Base-by-base conservation (phyloP, 2,329 filamentous ascomycete species). In the Penicillium sp. region DNA sequence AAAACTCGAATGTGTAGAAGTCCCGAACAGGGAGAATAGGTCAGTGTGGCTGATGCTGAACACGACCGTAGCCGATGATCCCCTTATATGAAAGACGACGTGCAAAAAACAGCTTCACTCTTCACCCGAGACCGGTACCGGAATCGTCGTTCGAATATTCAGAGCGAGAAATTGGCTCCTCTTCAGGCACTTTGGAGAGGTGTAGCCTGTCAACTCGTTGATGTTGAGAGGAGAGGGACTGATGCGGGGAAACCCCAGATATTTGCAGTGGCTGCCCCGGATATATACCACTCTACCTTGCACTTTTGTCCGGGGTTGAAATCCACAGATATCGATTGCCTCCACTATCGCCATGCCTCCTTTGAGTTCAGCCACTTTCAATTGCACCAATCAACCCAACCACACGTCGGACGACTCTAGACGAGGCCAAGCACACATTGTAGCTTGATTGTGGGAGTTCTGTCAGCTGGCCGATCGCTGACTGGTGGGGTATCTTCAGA, bases 401-500 rank as follows among this genome's bases (percentile, higher is more conserved):
- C 28, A 43, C 26, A 43, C 39, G 45, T 39, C 38, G 25, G 43
- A 49, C 39, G 39, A 46, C 49, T 51, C 50, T 49, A 42, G 40
- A 47, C 49, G 46, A 48, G 48, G 51, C 57, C 51, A 61, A 59
- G 56, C 53, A 46, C 42, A 39, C 11, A 45, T 43, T 47, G 48
- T 47, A 55, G 52, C 35, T 51, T 51, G 52, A 54, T 55, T 55
- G 48, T 37, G 44, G 32, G 11, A 43, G 46, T 43, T 38, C 36
- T 35, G 50, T 41, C 45, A 42, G 40, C 18, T 55, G 50, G 48
- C 50, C 39, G 50, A 47, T 57, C 54, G 54, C 54, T 63, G 47
- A 63, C 57, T 63, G 60, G 61, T 63, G 60, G 58, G 57, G 62
- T 55, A 50, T 57, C 51, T 45, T 43, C 35, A 52, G 50, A 37